phyloP scores from a whole-genome alignment of 1,284 basidiomycete species.

The Sparassis latifolia region DNA sequence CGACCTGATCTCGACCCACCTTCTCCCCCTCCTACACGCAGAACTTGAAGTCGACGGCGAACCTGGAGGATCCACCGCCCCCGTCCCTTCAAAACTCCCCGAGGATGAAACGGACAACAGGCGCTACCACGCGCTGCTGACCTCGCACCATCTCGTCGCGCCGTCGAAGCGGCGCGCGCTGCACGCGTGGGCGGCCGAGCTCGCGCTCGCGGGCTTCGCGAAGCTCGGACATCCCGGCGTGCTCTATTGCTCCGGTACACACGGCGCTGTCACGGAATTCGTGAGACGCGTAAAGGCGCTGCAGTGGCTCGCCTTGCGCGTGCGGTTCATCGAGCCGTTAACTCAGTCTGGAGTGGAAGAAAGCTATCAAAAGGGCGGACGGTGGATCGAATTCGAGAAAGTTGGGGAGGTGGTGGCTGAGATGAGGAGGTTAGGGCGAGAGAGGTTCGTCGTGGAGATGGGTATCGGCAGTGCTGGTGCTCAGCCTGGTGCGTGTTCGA shows the following conservation, averaged over 20 bases:
- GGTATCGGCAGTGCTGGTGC: slow-evolving; percentile 47
- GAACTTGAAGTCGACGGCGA: slow-evolving; percentile 13
- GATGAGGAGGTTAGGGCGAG: slow-evolving; percentile 51
- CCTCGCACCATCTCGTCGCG: slow-evolving; percentile 70
- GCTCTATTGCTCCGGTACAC: slow-evolving; percentile 59
- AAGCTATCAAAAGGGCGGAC: neutral
- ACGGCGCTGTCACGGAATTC: slow-evolving; percentile 53
- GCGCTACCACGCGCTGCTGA: slow-evolving; percentile 56
- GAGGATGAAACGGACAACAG: neutral
- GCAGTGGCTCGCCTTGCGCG: slow-evolving; percentile 70
- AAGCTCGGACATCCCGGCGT: slow-evolving; percentile 72
- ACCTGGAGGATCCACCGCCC: neutral
- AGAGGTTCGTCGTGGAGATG: slow-evolving; percentile 52
- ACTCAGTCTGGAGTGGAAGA: slow-evolving; percentile 2
- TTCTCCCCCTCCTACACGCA: slow-evolving; percentile 51
- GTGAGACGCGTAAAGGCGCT: slow-evolving; percentile 62
- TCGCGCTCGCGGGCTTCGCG: slow-evolving; percentile 57
- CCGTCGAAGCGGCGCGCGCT: slow-evolving; percentile 62
- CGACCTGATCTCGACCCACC: slow-evolving; percentile 48
- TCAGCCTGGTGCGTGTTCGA: neutral
- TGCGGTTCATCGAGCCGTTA: slow-evolving; percentile 52
- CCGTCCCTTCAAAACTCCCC: neutral
- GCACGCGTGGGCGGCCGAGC: slow-evolving; percentile 50
- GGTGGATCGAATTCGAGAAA: slow-evolving; percentile 60
- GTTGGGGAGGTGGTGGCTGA: slow-evolving; percentile 64